phyloP scores from a whole-genome alignment of 805 yeast species.

The Candida silvatica region DNA sequence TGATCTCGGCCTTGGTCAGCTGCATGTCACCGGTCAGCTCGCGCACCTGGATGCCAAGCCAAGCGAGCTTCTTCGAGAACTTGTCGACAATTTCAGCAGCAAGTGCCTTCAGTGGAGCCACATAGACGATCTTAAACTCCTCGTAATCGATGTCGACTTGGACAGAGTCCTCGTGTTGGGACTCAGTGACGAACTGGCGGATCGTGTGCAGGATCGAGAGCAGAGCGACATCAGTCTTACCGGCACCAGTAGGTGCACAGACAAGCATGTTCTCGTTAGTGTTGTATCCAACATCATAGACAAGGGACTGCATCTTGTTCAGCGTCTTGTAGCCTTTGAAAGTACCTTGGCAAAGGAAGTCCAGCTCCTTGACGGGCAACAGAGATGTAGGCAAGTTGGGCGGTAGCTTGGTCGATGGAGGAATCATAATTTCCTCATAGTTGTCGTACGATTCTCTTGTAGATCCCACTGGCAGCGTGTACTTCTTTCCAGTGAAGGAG shows the following conservation, averaged over 20 bases:
- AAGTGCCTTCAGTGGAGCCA: constrained; percentile 87
- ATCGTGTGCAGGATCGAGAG: constrained; percentile 73
- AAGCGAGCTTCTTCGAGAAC: constrained; percentile 62
- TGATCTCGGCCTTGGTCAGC: constrained; percentile 68
- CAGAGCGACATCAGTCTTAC: constrained; percentile 91
- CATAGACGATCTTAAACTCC: constrained; percentile 85
- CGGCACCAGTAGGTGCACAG: constrained; percentile 98
- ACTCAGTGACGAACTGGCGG: constrained; percentile 55
- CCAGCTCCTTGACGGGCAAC: constrained; percentile 55
- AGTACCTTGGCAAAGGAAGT: constrained; percentile 73
- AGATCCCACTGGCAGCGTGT: constrained; percentile 75
- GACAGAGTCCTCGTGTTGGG: constrained; percentile 28
- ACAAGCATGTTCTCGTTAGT: constrained; percentile 93
- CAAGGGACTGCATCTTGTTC: constrained; percentile 85
- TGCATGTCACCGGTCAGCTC: constrained; percentile 97
- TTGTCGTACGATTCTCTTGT: constrained; percentile 48
- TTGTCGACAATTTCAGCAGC: constrained; percentile 97
- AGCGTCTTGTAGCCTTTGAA: constrained; percentile 70
- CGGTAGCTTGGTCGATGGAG: constrained; percentile 49
- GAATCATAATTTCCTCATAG: constrained; percentile 74
- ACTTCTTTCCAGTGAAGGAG: constrained; percentile 77
- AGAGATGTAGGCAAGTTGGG: constrained; percentile 38
- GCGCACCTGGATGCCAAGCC: constrained; percentile 81
- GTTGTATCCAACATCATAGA: constrained; percentile 85
- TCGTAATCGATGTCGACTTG: constrained; percentile 66